Evolutionary conservation across 2,329 filamentous ascomycete genomes (phyloP), one percentile per base, ranked within the genome.

Genomic region (Rhynchosporium secalis): DNA sequence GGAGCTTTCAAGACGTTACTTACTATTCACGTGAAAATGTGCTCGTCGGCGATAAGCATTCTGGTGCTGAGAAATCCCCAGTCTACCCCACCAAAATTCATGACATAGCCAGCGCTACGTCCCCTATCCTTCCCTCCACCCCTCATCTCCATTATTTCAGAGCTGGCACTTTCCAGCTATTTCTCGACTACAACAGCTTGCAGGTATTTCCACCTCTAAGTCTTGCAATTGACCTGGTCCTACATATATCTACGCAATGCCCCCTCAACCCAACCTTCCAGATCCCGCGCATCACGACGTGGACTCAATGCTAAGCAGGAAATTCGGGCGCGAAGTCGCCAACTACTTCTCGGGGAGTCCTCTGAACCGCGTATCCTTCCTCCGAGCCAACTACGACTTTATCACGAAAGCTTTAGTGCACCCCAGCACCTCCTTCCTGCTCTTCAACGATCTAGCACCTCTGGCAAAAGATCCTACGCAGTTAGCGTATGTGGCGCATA

Each of bases 281-380:
- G 66, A 69, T 13, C 67, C 71, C 13, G 69, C 71, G 15, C 72
- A 74, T 51, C 64, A 67, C 65, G 65, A 71, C 56, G 58, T 71
- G 8, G 73, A 75, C 67, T 72, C 69, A 5, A 91, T 92, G 86
- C 80, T 95, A 71, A 85, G 86, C 69, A 81, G 85, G 63, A 91
- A 88, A 73, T 94, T 92, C 76, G 91, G 91, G 75, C 87, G 84
- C 68, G 91, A 94, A 76, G 81, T 91, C 65, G 83, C 88, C 73
- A 95, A 94, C 77, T 95, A 95, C 83, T 95, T 93, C 77, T 86
- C 89, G 56, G 89, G 90, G 68, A 88, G 85, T 60, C 89, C 87
- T 6, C 77, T 94, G 62, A 94, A 95, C 78, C 86, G 91, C 51
- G 83, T 93, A 52, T 91, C 89, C 15, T 95, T 94, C 76, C 80